Evolutionary conservation across 805 yeast genomes (phyloP).

Genomic region (Priceomyces medius): DNA sequence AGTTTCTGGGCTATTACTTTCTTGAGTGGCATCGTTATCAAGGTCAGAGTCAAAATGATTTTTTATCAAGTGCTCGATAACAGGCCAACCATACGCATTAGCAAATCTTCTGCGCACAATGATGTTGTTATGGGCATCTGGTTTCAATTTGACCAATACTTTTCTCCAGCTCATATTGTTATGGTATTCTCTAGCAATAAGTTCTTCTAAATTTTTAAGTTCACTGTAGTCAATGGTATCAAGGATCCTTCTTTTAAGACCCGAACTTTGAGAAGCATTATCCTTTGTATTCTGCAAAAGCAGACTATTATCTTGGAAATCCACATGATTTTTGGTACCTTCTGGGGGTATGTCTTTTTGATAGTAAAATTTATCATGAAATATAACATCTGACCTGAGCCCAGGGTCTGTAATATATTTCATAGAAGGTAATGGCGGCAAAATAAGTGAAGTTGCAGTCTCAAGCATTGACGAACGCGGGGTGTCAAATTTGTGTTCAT

Average conservation of each 20-base stretch:
- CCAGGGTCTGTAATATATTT: constrained; percentile 68
- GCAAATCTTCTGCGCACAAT: constrained; percentile 85
- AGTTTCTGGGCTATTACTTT: background rate
- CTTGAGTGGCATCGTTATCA: background rate
- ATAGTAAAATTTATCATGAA: constrained; percentile 78
- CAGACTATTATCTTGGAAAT: background rate
- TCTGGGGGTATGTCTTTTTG: constrained; percentile 60
- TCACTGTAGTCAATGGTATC: constrained; percentile 27
- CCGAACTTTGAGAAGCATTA: constrained; percentile 16
- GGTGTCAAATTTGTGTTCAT: constrained; percentile 10
- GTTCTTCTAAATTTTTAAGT: constrained; percentile 61
- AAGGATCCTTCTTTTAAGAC: constrained; percentile 21
- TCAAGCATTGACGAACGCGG: constrained; percentile 77
- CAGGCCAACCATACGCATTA: constrained; percentile 95
- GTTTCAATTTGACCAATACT: constrained; percentile 78
- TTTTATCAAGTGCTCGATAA: constrained; percentile 74
- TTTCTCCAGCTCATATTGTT: constrained; percentile 84
- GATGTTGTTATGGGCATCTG: constrained; percentile 95
- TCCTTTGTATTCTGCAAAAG: background rate
- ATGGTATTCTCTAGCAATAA: constrained; percentile 88
- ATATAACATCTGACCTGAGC: constrained; percentile 60
- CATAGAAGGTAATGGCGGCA: constrained; percentile 77
- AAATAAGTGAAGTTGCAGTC: constrained; percentile 71
- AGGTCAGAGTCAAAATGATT: constrained; percentile 51
- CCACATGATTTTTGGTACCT: background rate